Evolutionary conservation across 805 yeast species (phyloP), one percentile per base, ranked within the genome.

Genomic region (Ogataea zsoltii): DNA sequence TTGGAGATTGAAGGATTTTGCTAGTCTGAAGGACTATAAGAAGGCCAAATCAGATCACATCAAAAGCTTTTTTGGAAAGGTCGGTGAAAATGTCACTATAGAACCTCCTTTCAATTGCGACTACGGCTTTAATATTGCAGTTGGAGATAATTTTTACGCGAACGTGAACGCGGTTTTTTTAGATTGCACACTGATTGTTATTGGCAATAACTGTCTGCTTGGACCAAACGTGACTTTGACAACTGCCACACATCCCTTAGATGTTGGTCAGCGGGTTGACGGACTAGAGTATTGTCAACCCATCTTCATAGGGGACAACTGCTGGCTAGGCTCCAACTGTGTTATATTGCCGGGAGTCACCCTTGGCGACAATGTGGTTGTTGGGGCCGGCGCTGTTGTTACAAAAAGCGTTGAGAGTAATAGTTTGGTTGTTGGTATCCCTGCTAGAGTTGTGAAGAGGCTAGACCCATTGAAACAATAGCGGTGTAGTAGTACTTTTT

Each of bases 341-440:
- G 66, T 68, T 1, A 71, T 85, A 7, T 61, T 83, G 40, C 85
- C 87, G 2, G 91, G 89, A 9, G 83, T 82, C 9, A 77, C 75
- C 1, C 71, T 85, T 37, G 91, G 90, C 11, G 77, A 79, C 40
- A 76, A 77, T 9, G 72, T 74, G 3, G 79, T 80, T 1, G 70
- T 85, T 36, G 91, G 83, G 2, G 88, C 91, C 3, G 88, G 88
- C 3, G 67, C 83, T 7, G 82, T 83, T 2, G 88, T 85, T 17
- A 72, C 75, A 15, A 77, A 68, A 44, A 78, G 74, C 47, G 75
- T 84, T 23, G 83, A 85, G 0, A 66, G 76, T 2, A 67, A 72
- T 46, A 66, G 76, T 0, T 76, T 83, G 15, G 83, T 77, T 12
- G 83, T 69, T 14, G 91, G 91, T 0, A 70, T 71, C 15, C 91